Evolutionary conservation across 2,329 filamentous ascomycete genomes (phyloP).

Genomic region (Ophiostoma populinum): DNA sequence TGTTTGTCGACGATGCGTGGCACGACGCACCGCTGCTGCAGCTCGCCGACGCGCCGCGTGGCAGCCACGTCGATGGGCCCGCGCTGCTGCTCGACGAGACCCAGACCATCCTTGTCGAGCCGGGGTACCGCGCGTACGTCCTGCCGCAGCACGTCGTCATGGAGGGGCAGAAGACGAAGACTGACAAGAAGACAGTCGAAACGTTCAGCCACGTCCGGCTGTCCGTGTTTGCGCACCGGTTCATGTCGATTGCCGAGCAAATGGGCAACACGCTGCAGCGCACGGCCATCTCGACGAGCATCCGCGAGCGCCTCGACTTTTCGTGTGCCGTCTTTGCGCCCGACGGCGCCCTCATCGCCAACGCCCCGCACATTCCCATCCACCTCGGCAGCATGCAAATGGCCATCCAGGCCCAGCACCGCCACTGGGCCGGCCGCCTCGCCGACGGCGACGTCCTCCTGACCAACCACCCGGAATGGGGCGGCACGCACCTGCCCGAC

Average conservation of each 20-base stretch:
- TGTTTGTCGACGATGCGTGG: constrained; percentile 66
- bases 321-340: constrained; percentile 67
- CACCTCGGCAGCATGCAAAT: constrained; percentile 73
- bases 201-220: constrained; percentile 44
- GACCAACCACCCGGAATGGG: constrained; percentile 51
- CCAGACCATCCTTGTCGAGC: constrained; percentile 81
- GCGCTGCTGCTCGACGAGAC: constrained; percentile 75
- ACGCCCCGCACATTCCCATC: constrained; percentile 61
- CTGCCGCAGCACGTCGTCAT: constrained; percentile 84
- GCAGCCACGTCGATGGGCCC: constrained; percentile 58
- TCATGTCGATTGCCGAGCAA: constrained; percentile 75
- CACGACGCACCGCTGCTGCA: constrained; percentile 67
- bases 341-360: constrained; percentile 57
- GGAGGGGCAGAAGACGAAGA: constrained; percentile 36
- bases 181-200: neutral
- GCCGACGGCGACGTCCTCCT: constrained; percentile 68
- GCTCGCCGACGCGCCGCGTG: constrained; percentile 53
- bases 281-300: constrained; percentile 64
- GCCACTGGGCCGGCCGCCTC: constrained; percentile 63
- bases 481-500: constrained; percentile 56
- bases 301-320: constrained; percentile 70
- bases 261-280: constrained; percentile 70
- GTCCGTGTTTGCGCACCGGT: constrained; percentile 63
- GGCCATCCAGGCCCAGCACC: constrained; percentile 58
- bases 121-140: constrained; percentile 55